Conservation (phyloP, 257 asterid genomes). For the Nicotiana tomentosiformis region DNA sequence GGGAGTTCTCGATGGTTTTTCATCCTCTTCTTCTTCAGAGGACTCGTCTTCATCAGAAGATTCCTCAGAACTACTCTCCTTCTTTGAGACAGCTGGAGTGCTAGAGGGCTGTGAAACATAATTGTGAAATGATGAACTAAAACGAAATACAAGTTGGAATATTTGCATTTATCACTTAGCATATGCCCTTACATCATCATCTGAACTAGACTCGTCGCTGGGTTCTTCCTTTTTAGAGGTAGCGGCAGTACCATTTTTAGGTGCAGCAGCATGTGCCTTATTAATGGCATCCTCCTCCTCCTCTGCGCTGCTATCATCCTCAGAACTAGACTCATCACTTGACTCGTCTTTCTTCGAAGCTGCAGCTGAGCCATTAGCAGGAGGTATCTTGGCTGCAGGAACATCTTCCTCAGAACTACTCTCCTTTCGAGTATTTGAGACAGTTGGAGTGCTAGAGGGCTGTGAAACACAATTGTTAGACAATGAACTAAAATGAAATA, state of each 20-base stretch:
- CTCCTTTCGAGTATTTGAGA: not conserved
- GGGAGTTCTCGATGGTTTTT: conserved; percentile 31
- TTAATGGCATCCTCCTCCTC: not conserved
- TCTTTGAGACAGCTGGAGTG: not conserved
- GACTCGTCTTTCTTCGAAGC: conserved; percentile 18
- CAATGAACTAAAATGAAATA: not conserved
- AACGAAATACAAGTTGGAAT: not conserved
- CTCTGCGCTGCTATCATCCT: not conserved
- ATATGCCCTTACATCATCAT: conserved; percentile 10
- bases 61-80: conserved; percentile 39
- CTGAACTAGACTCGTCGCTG: conserved; percentile 21
- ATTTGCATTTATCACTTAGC: not conserved
- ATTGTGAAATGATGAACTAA: not conserved
- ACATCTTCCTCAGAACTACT: conserved; percentile 32
- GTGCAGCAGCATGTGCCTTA: not conserved
- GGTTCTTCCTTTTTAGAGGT: not conserved
- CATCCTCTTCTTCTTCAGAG: conserved; percentile 48
- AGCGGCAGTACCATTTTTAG: no score
- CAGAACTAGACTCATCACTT: not conserved
- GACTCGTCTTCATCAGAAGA: conserved; percentile 40
- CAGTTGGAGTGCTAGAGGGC: not conserved
- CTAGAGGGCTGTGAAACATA: not conserved
- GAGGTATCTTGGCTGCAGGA: conserved; percentile 16
- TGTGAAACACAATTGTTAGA: not conserved
- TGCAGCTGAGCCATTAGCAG: conserved; percentile 9